phyloP scores from a whole-genome alignment of 805 yeast genomes.

The Metschnikowia lochheadii region DNA sequence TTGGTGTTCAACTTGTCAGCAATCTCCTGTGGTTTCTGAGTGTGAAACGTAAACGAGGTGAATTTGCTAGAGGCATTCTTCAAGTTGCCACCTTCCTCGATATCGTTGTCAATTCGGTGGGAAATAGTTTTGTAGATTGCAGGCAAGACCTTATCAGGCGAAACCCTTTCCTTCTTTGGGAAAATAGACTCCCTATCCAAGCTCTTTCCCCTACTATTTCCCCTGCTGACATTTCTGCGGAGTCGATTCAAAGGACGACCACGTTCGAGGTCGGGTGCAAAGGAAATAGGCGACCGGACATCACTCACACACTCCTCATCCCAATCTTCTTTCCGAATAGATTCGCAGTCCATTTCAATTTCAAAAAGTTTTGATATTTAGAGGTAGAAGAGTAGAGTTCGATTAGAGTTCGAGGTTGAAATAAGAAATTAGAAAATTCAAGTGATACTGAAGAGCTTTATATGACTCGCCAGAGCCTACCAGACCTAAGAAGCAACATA shows the following conservation, averaged over 20 bases:
- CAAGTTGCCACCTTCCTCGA: constrained; percentile 2
- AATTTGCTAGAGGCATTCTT: constrained; percentile 18
- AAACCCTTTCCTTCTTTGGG: constrained; percentile 12
- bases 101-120: constrained; percentile 19
- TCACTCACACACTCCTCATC: constrained; percentile 4
- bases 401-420: too few relatives aligned
- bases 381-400: too few relatives aligned
- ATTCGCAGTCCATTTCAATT: constrained; percentile 2
- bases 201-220: not conserved
- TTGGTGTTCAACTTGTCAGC: constrained; percentile 21
- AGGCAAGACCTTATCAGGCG: constrained; percentile 31
- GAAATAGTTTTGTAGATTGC: constrained; percentile 36
- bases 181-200: not conserved
- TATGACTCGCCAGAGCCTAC: too few relatives aligned
- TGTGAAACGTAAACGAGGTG: constrained; percentile 28
- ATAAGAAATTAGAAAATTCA: too few relatives aligned
- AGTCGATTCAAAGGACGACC: not conserved
- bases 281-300: not conserved
- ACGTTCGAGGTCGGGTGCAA: constrained; percentile 3
- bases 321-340: constrained; percentile 2
- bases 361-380: too few relatives aligned
- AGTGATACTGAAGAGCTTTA: too few relatives aligned
- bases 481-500: too few relatives aligned
- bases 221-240: not conserved
- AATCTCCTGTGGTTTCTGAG: constrained; percentile 21